A percentile compares a stretch with the other conserved stretches of the same genome.
phyloP scores from a whole-genome alignment of 1,284 basidiomycete genomes.

The Ceratobasidium sp. region DNA sequence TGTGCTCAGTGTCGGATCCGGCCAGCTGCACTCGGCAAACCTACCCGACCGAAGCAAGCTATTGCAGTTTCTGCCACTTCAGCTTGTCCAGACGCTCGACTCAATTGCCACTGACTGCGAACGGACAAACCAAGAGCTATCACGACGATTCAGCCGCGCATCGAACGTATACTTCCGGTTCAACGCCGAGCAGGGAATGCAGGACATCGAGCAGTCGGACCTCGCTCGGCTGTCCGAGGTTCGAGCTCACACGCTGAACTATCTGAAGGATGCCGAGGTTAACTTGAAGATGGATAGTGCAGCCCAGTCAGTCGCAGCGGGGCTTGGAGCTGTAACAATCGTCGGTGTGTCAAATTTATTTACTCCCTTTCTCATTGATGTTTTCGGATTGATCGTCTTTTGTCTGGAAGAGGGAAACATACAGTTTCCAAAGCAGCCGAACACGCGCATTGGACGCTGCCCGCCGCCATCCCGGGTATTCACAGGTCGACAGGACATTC shows the following conservation, averaged over 20 bases:
- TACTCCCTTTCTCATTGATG: too few relatives aligned
- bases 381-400: too few relatives aligned
- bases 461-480: constrained; percentile 2
- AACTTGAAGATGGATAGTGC: too few relatives aligned
- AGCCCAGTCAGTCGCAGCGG: too few relatives aligned
- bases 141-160: neutral
- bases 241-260: neutral
- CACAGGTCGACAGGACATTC: neutral
- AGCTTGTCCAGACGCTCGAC: neutral
- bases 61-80: too few relatives aligned
- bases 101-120: constrained; percentile 19
- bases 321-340: too few relatives aligned
- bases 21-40: neutral
- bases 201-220: neutral
- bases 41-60: neutral
- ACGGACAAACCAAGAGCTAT: neutral
- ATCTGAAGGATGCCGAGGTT: too few relatives aligned
- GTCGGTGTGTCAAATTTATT: too few relatives aligned
- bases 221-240: neutral
- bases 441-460: too few relatives aligned
- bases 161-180: constrained; percentile 19
- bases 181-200: constrained; percentile 9
- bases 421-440: too few relatives aligned
- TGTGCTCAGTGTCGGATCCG: constrained; percentile 14
- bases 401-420: too few relatives aligned